Base-by-base conservation (phyloP, 176 grass and related monocot species). In the Pharus latifolius region DNA sequence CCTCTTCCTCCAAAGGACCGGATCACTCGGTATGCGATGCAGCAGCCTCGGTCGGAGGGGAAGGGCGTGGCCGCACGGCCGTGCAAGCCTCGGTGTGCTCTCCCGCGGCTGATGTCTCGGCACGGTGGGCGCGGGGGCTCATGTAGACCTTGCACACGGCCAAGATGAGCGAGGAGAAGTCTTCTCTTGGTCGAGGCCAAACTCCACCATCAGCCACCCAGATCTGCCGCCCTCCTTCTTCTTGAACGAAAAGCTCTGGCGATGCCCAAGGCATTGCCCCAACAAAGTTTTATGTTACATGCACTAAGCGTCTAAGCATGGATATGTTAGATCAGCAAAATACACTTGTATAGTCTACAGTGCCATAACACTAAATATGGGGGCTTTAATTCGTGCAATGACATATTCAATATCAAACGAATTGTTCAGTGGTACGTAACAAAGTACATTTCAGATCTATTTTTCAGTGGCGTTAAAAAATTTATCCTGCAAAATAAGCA, bases 161-260 rank as follows among this genome's bases (percentile, higher is more conserved):
- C 68, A 42, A 3, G 2, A 29, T 5, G 22, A 5, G 35, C 19
- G 5, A 32, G 7, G 0, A 31, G 3, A 32, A 27, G 10, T 14
- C 16, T 2, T 2, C 24, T n/a, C 41, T 14, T 16, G 35, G 51
- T 56, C 51, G 4, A 56, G 35, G 16, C 35, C 10, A 24, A 72
- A 16, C 3, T 72, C 68, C 9, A 72, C 37, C 68, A 72, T 72
- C 19, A 72, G 16, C 68, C 51, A 56, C 18, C 67, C 67, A 17
- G 67, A 38, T 49, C 67, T 22, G 51, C 47, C 7, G 24, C 10
- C 25, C 2, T 72, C 3, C 51, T 72, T 72, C 0, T 2, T n/a
- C 23, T 43, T 9, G 23, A 56, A 72, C 0, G 68, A 72, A 11
- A 58, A 72, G 11, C 29, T 57, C 6, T 72, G 52, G 5, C 69